These are phyloP conservation scores for Plasmodium gonderi DNA, from an alignment of 169 alveolate genomes.

Conservation along the genomic window DNA sequence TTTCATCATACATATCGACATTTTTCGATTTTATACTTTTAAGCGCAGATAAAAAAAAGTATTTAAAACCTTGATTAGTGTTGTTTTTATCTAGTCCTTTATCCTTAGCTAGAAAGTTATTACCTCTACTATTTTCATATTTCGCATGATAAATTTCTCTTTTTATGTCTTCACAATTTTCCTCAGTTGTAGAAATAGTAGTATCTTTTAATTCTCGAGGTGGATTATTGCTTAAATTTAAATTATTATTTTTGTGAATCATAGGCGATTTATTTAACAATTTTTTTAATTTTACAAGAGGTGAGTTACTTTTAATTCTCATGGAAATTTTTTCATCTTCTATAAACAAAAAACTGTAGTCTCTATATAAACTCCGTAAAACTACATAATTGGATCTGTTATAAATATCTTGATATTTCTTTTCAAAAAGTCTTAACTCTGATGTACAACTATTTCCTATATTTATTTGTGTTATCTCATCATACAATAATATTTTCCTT, in stretches of 20 bases:
- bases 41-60: conserved; percentile 10
- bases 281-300: neutral
- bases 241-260: neutral
- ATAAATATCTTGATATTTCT: neutral
- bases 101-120: neutral
- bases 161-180: neutral
- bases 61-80: neutral
- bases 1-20: conserved; percentile 4
- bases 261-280: neutral
- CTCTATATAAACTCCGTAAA: conserved; percentile 14
- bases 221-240: neutral
- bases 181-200: neutral
- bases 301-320: neutral
- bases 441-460: conserved; percentile 48
- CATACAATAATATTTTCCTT: conserved; percentile 39
- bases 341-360: conserved; percentile 48
- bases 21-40: neutral
- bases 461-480: conserved; percentile 45
- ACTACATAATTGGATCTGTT: conserved; percentile 51
- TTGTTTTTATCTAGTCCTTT: neutral
- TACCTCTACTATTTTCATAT: neutral
- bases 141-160: neutral
- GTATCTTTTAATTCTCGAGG: neutral
- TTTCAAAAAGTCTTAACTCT: conserved; percentile 34
- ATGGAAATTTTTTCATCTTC: conserved; percentile 25